Evolutionary conservation across 2,329 filamentous ascomycete species (phyloP), one percentile per base, ranked within the genome.

Genomic region (Emergomyces orientalis): DNA sequence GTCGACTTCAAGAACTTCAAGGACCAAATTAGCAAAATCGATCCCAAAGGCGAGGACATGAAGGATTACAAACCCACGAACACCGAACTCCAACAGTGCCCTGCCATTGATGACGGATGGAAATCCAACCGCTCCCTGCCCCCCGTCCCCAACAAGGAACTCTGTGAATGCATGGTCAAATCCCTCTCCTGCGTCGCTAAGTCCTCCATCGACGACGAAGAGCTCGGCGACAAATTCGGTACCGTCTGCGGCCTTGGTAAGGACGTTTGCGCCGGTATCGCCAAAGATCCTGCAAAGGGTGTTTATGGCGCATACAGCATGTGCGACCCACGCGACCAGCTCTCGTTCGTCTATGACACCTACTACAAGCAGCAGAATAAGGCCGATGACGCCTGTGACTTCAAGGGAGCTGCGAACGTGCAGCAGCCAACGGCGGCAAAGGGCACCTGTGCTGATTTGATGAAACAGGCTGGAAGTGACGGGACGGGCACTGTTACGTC

Each of bases 161-260:
- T 96, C 56, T 99, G 94, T 83, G 76, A 81, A 63, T 99, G 94
- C 84, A 96, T 96, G 90, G 83, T 84, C 75, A 80, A 84, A 67
- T 86, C 85, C 54, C 79, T 96, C 63, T 78, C 80, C 64, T 99
- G 94, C 78, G 82, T 83, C 34, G 85, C 91, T 65, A 79, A 83
- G 55, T 76, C 81, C 56, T 76, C 77, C 69, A 78, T 91, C 30
- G 78, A 82, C 66, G 74, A 79, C 59, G 80, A 86, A 61, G 78
- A 85, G 63, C 88, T 85, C 70, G 84, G 83, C 59, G 78, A 82
- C 19, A 83, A 94, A 68, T 97, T 97, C 76, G 65, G 70, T 57
- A 65, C 71, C 13, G 71, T 80, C 57, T 80, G 77, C 64, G 77
- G 77, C 63, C 67, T 72, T 17, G 65, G 68, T 27, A 65, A 72